Evolutionary conservation across 148 eudicot genomes (phyloP).

Genomic region (Hydrangea macrophylla): DNA sequence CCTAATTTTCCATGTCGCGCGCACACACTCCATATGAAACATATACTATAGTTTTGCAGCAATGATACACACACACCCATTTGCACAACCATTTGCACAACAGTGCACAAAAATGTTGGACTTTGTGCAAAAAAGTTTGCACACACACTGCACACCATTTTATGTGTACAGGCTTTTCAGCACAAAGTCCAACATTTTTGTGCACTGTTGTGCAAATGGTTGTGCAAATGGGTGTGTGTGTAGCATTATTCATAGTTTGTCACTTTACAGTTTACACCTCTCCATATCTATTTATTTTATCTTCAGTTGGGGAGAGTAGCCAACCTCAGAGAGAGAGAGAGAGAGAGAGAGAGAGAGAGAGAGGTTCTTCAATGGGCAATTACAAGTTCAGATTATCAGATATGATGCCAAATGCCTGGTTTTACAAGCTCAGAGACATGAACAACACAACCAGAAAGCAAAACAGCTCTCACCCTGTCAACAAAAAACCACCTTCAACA

Average conservation of each 20-base stretch:
- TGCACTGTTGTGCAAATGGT: too few relatives aligned
- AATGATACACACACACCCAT: too few relatives aligned
- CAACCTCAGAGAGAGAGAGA: constrained; percentile 4
- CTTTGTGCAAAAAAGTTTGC: too few relatives aligned
- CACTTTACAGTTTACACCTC: not conserved
- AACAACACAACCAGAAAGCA: constrained; percentile 19
- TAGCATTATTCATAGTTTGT: too few relatives aligned
- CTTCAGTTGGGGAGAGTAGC: constrained; percentile 4
- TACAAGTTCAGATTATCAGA: constrained; percentile 42
- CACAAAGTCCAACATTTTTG: too few relatives aligned
- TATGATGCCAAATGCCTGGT: constrained; percentile 57
- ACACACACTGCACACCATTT: not conserved
- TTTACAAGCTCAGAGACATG: constrained; percentile 48
- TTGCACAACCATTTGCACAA: too few relatives aligned
- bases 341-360: constrained; percentile 4
- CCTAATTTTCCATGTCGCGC: too few relatives aligned
- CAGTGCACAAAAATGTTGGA: too few relatives aligned
- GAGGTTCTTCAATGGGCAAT: constrained; percentile 30
- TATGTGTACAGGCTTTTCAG: too few relatives aligned
- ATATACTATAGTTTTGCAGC: too few relatives aligned
- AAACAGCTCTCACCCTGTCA: constrained; percentile 7
- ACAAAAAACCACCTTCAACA: constrained; percentile 13
- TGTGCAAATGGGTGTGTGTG: too few relatives aligned
- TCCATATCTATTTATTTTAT: not conserved
- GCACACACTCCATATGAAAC: too few relatives aligned